Evolutionary conservation across 2,329 filamentous ascomycete genomes (phyloP).

Genomic region (Triangularia setosa): DNA sequence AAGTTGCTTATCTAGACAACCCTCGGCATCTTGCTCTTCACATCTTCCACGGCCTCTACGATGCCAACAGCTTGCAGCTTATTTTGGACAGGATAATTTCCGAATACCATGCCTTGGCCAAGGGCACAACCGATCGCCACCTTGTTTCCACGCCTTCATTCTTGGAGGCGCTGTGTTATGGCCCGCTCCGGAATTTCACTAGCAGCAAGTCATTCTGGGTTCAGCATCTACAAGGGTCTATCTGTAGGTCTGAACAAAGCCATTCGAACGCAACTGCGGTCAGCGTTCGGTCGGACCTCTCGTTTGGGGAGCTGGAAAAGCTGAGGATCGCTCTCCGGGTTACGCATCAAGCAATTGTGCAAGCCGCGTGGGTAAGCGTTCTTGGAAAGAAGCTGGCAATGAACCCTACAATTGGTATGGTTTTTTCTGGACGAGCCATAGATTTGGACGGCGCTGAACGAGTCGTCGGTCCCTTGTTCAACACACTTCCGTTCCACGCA

Average conservation of each 20-base stretch:
- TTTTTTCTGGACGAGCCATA: conserved; percentile 74
- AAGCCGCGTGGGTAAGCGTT: conserved; percentile 68
- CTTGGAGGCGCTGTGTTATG: conserved; percentile 62
- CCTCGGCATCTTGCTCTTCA: conserved; percentile 51
- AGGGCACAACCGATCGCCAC: not conserved
- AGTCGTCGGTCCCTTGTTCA: conserved; percentile 81
- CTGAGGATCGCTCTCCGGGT: conserved; percentile 60
- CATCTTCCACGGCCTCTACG: conserved; percentile 84
- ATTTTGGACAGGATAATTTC: conserved; percentile 57
- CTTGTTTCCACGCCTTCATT: conserved; percentile 50
- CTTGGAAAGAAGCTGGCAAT: conserved; percentile 48
- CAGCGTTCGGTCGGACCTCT: conserved; percentile 29
- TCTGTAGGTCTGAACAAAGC: conserved; percentile 20
- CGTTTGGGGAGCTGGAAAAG: conserved; percentile 44
- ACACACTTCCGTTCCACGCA: conserved; percentile 72
- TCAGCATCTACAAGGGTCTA: conserved; percentile 44
- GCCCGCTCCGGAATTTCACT: conserved; percentile 55
- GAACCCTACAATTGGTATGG: conserved; percentile 59
- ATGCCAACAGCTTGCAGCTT: conserved; percentile 71
- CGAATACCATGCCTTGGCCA: conserved; percentile 41
- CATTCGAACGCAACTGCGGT: conserved; percentile 21
- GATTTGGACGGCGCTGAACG: conserved; percentile 61
- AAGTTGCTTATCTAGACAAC: conserved; percentile 39
- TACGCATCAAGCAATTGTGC: conserved; percentile 73
- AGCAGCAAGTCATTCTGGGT: conserved; percentile 62